A percentile compares a stretch with the other conserved stretches of the same genome.
Evolutionary conservation across 2,329 filamentous ascomycete genomes (phyloP).

Genomic region (Arthrobotrys iridis): DNA sequence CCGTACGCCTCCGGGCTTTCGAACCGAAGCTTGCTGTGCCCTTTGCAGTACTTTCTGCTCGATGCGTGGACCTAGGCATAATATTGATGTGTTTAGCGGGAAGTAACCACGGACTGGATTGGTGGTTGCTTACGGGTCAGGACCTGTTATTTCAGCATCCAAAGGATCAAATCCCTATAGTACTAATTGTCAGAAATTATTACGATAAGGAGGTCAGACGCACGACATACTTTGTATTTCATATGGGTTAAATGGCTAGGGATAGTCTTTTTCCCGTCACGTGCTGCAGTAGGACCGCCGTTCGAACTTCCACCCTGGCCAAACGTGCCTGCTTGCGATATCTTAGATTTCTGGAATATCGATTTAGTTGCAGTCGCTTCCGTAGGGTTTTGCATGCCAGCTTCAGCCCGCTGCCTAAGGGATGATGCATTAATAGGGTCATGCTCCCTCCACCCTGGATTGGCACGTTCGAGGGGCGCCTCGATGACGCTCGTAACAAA

Average conservation of each 20-base stretch:
- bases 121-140: conserved; percentile 23
- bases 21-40: conserved; percentile 48
- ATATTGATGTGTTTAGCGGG: not conserved
- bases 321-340: not conserved
- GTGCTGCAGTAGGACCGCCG: not conserved
- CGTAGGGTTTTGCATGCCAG: conserved; percentile 35
- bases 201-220: not conserved
- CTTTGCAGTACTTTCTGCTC: conserved; percentile 19
- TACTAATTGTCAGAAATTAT: not conserved
- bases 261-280: conserved; percentile 35
- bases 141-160: conserved; percentile 2
- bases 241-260: conserved; percentile 47
- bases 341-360: conserved; percentile 35
- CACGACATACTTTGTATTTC: conserved; percentile 38
- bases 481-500: conserved; percentile 47
- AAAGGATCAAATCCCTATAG: conserved; percentile 38
- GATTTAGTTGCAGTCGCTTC: conserved; percentile 28
- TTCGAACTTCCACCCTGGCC: not conserved
- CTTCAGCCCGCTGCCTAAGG: conserved; percentile 34
- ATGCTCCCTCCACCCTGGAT: conserved; percentile 42
- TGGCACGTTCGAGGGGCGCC: conserved; percentile 38
- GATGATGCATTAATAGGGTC: conserved; percentile 37
- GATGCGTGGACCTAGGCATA: conserved; percentile 12
- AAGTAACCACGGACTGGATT: not conserved
- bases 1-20: conserved; percentile 42